Percentiles rank a stretch among this genome's conserved stretches.
These are phyloP conservation scores for Wickerhamia fluorescens DNA, from an alignment of 805 yeast genomes.

Conservation along the genomic window DNA sequence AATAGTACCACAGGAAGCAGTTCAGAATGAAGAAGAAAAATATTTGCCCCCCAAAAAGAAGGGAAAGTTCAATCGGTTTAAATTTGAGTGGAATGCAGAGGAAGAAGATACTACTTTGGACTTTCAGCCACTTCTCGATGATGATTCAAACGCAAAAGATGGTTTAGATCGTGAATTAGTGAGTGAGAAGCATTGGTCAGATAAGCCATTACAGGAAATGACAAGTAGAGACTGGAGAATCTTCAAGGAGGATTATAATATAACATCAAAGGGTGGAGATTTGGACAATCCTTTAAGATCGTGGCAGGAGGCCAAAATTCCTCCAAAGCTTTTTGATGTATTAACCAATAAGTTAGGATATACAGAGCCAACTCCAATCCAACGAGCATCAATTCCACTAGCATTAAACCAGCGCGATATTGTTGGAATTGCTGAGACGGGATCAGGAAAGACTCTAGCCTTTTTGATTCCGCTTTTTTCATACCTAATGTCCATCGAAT, in stretches of 20 bases:
- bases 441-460: slow-evolving; percentile 90
- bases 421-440: slow-evolving; percentile 92
- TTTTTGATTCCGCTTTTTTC: slow-evolving; percentile 68
- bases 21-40: slow-evolving; percentile 1
- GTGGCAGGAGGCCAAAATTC: slow-evolving; percentile 64
- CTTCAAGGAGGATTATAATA: slow-evolving; percentile 68
- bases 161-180: slow-evolving; percentile 11
- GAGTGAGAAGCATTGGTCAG: slow-evolving; percentile 50
- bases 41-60: not conserved
- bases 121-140: slow-evolving; percentile 34
- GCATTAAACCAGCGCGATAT: slow-evolving; percentile 55
- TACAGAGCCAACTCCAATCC: slow-evolving; percentile 80
- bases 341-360: slow-evolving; percentile 39
- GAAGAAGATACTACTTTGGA: slow-evolving; percentile 54
- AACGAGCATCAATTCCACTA: slow-evolving; percentile 78
- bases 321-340: slow-evolving; percentile 21
- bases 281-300: slow-evolving; percentile 55
- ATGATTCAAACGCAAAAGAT: slow-evolving; percentile 2
- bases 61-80: slow-evolving; percentile 42
- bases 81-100: slow-evolving; percentile 60
- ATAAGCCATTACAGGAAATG: slow-evolving; percentile 62
- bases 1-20: not conserved
- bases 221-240: slow-evolving; percentile 84
- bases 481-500: slow-evolving; percentile 35
- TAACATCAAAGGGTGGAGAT: slow-evolving; percentile 43